Base-by-base conservation (phyloP, 2,329 filamentous ascomycete genomes). In the Bipolaris victoriae region DNA sequence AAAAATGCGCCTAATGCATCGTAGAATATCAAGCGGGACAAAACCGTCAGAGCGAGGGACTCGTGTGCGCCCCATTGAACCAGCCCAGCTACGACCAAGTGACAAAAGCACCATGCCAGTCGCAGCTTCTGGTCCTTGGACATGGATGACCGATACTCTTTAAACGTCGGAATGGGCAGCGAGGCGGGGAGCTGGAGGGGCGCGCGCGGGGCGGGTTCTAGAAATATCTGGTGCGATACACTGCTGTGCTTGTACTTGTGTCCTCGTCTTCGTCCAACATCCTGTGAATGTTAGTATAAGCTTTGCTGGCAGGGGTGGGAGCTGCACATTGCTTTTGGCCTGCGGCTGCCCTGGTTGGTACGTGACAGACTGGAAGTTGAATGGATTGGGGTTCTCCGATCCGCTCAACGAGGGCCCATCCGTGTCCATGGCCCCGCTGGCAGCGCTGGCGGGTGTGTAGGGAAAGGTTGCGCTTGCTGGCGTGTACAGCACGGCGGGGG, bases 181-280 rank as follows among this genome's bases (percentile, higher is more conserved):
- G 93, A 96, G 53, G 93, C 92, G 1, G 95, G 95, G 0, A 99
- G 86, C 36, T 94, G 90, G 22, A 97, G 86, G 3, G 95, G 94
- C 0, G 93, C 90, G 51, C 93, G 86, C 4, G 87, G 90, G 0
- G 92, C 90, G 6, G 95, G 95, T 75, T 97, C 92, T 67, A 96
- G 91, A 77, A 98, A 97, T 77, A 98, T 96, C 77, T 97, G 93
- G 75, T 98, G 93, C 18, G 91, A 96, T 55, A 99, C 90, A 74
- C 91, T 96, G 75, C 91, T 96, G 80, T 98, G 94, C 75, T 97
- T 97, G 83, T 99, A 99, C 76, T 95, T 92, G 81, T 99, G 95
- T 61, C 95, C 95, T 60, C 94, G 89, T 64, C 95, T 88, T 77
- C 97, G 91, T 62, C 93, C 93, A 62, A 97, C 87, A 67, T 92